A percentile compares a stretch with the other conserved stretches of the same genome.
These are phyloP conservation scores for Amanita phalloides DNA, from an alignment of 768 basidiomycete species.

Conservation along the genomic window DNA sequence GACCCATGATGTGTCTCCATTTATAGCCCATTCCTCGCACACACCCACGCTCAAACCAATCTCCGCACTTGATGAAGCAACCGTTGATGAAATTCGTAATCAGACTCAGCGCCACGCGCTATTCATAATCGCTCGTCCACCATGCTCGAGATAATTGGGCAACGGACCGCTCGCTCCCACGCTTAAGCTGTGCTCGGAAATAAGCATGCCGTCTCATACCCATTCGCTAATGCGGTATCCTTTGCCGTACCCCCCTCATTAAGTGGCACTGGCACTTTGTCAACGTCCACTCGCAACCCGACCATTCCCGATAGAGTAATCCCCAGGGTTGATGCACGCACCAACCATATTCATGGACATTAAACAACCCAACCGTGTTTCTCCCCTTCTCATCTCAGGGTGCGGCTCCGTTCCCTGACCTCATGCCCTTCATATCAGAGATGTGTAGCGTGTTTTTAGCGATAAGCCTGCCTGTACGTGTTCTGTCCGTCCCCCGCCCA, in stretches of 20 bases:
- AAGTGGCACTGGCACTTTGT: not conserved
- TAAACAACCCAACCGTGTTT: too few species aligned
- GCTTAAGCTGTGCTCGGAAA: not conserved
- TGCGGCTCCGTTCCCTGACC: not conserved
- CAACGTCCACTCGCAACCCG: not conserved
- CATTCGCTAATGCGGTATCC: too few species aligned
- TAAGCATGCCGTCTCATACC: not conserved
- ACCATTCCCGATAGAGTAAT: constrained; percentile 4
- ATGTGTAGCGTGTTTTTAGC: not conserved
- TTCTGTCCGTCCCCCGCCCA: not conserved
- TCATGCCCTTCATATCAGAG: constrained; percentile 1
- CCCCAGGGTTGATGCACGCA: not conserved
- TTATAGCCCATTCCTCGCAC: not conserved
- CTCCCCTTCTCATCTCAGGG: not conserved
- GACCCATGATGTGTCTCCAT: not conserved
- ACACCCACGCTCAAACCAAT: not conserved
- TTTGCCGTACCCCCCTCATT: too few species aligned
- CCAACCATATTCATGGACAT: not conserved
- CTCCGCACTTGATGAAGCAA: not conserved
- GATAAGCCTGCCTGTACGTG: not conserved
- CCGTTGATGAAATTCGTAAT: not conserved
- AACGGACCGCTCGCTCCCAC: not conserved
- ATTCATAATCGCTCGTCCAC: too few species aligned
- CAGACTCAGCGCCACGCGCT: too few species aligned
- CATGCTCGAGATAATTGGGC: not conserved